A percentile compares a stretch with the other conserved stretches of the same genome.
phyloP scores from a whole-genome alignment of 139 green algal genomes.

The Diplosphaera chodatii region DNA sequence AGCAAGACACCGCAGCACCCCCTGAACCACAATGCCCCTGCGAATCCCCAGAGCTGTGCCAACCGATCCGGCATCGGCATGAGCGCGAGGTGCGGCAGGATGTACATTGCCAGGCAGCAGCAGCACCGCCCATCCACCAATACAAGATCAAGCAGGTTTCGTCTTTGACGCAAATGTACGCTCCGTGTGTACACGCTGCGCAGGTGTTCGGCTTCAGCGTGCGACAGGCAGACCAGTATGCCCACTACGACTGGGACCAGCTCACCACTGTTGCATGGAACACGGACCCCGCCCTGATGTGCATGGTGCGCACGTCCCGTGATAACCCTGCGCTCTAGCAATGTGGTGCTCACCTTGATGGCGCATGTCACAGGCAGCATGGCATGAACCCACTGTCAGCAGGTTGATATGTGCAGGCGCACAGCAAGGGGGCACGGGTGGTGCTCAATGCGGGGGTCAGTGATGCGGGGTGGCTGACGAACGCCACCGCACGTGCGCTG shows the following conservation, averaged over 20 bases:
- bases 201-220: conserved; percentile 20
- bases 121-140: too few species aligned
- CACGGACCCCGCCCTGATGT: conserved; percentile 11
- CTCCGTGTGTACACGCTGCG: neutral
- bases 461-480: neutral
- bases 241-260: conserved; percentile 19
- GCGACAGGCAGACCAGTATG: conserved; percentile 1
- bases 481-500: neutral
- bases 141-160: too few species aligned
- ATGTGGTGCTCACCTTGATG: too few species aligned
- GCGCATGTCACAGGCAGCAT: too few species aligned
- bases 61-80: neutral
- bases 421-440: conserved; percentile 18
- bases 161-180: too few species aligned
- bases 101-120: too few species aligned
- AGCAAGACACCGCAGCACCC: neutral
- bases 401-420: neutral
- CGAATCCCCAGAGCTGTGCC: neutral
- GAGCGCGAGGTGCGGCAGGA: neutral
- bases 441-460: conserved; percentile 21
- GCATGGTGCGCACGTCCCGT: neutral
- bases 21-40: neutral
- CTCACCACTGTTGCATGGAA: conserved; percentile 32
- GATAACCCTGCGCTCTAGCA: too few species aligned
- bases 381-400: too few species aligned